These are phyloP conservation scores for Acanthamoeba sp. DNA, from an alignment of 208 protist genomes.

Conservation along the genomic window DNA sequence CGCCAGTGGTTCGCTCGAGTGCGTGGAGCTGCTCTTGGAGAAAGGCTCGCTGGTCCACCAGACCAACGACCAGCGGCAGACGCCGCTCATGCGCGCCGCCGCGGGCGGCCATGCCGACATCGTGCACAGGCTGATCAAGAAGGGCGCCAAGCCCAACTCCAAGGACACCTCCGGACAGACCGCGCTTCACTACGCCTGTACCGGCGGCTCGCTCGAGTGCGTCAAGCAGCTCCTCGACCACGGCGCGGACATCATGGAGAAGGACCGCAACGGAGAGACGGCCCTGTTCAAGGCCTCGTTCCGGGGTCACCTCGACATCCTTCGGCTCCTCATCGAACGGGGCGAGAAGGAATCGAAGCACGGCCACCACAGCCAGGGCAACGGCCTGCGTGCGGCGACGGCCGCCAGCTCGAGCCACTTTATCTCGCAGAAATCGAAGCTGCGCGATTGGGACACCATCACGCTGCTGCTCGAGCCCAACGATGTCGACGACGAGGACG, in stretches of 20 bases:
- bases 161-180: constrained; percentile 61
- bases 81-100: constrained; percentile 42
- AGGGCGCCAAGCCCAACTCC: constrained; percentile 39
- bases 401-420: neutral
- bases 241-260: constrained; percentile 20
- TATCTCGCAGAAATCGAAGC: neutral
- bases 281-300: constrained; percentile 61
- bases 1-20: constrained; percentile 64
- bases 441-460: constrained; percentile 59
- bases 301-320: constrained; percentile 54
- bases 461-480: constrained; percentile 56
- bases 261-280: constrained; percentile 69
- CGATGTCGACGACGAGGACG: neutral
- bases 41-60: constrained; percentile 60
- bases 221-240: constrained; percentile 29
- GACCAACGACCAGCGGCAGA: constrained; percentile 55
- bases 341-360: constrained; percentile 8
- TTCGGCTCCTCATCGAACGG: constrained; percentile 23
- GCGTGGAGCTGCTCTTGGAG: constrained; percentile 27
- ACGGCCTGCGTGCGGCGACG: neutral
- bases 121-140: neutral
- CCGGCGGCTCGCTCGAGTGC: constrained; percentile 47
- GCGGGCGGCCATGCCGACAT: constrained; percentile 41
- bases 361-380: neutral
- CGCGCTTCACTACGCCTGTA: constrained; percentile 49